Conservation (phyloP, 2,329 filamentous ascomycete species). For the Pezicula rhizophila region DNA sequence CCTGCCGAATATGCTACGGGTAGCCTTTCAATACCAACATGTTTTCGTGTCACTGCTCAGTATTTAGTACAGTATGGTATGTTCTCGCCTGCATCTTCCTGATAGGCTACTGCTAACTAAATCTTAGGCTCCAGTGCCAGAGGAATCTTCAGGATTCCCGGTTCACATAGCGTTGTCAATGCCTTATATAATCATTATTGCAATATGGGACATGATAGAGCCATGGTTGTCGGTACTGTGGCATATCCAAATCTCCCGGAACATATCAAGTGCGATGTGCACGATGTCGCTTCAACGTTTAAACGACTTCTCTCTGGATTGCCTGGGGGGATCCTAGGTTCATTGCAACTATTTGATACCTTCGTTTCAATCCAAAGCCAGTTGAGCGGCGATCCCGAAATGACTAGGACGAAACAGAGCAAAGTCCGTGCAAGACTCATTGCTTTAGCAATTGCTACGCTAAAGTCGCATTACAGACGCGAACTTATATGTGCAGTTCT, state of each 20-base stretch:
- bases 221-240: conserved; percentile 49
- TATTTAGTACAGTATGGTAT: conserved; percentile 55
- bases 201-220: conserved; percentile 39
- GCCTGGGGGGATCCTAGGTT: conserved; percentile 61
- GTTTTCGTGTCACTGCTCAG: conserved; percentile 60
- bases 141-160: conserved; percentile 59
- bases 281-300: conserved; percentile 63
- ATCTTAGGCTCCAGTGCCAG: conserved; percentile 33
- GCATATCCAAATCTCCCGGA: conserved; percentile 52
- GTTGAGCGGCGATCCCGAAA: conserved; percentile 44
- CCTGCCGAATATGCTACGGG: conserved; percentile 52
- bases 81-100: conserved; percentile 10
- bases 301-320: conserved; percentile 58
- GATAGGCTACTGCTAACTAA: conserved; percentile 8
- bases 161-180: conserved; percentile 47
- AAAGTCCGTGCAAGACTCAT: conserved; percentile 59
- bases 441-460: conserved; percentile 53
- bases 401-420: conserved; percentile 45
- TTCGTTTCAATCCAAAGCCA: conserved; percentile 55
- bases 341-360: conserved; percentile 53
- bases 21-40: conserved; percentile 55
- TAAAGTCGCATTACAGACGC: conserved; percentile 53
- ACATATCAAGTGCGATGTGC: conserved; percentile 52
- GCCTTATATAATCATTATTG: conserved; percentile 61
- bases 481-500: conserved; percentile 63